These are phyloP conservation scores for Petunia axillaris DNA, from an alignment of 257 asterid species.

Conservation along the genomic window DNA sequence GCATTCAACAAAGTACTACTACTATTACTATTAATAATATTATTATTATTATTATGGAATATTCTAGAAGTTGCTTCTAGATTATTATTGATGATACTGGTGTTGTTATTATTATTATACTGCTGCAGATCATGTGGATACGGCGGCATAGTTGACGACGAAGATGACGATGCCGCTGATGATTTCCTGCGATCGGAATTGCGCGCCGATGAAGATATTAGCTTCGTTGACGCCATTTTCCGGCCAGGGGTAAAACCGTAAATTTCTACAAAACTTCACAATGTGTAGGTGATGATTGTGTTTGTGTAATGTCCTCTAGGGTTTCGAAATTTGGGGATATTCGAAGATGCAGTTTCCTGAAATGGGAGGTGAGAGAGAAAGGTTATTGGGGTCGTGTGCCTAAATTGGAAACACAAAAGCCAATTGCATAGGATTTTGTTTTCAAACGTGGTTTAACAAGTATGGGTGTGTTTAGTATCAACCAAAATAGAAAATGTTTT, in stretches of 20 bases:
- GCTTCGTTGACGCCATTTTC: slow-evolving; percentile 45
- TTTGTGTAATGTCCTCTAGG: slow-evolving; percentile 22
- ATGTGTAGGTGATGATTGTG: slow-evolving; percentile 22
- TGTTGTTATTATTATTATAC: slow-evolving; percentile 8
- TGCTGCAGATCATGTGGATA: slow-evolving; percentile 24
- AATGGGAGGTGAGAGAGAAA: neutral
- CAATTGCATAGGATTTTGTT: no score
- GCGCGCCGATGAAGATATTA: slow-evolving; percentile 41
- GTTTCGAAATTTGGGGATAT: slow-evolving; percentile 15
- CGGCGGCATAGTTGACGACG: slow-evolving; percentile 24
- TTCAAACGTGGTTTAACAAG: no score
- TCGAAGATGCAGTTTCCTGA: neutral
- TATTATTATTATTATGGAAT: no score
- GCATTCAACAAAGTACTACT: slow-evolving; percentile 49
- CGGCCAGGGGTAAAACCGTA: neutral
- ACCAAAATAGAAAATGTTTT: no score
- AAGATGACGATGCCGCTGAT: slow-evolving; percentile 23
- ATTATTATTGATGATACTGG: slow-evolving; percentile 6
- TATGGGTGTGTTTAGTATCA: no score
- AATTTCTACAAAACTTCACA: neutral
- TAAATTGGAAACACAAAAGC: no score
- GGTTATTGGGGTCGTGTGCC: neutral
- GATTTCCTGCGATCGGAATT: slow-evolving; percentile 41
- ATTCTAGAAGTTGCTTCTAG: slow-evolving; percentile 25
- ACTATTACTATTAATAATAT: neutral